Evolutionary conservation across 129 eudicot genomes (phyloP), one percentile per base, ranked within the genome.

Genomic region (Smallanthus sonchifolius): DNA sequence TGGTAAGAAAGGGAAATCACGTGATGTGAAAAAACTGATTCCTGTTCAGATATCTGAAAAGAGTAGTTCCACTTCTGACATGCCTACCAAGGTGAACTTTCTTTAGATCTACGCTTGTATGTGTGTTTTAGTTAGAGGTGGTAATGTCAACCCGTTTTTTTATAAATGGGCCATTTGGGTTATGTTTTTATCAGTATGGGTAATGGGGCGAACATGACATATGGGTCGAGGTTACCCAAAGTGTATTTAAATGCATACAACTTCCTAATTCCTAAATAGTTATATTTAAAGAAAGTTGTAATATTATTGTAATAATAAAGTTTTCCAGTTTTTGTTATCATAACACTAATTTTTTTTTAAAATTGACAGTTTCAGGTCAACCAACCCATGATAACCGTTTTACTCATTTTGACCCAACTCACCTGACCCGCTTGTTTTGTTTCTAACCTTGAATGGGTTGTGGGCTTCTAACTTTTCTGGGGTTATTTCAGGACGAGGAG

Each of bases 1-100:
- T 2, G 72, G 59, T 80, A 94, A 90, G 68, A 94, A 90, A 62
- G 95, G 98, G 75, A 88, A 86, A 69, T 67, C 74, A 9, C 88
- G 80, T 9, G 83, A 81, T 73, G 67, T 71, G 20, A 88, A 94
- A 77, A 86, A 75, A 76, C 47, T 34, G 35, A 74, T 82, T 78
- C 80, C 88, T 28, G 70, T 64, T 72, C 85, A 78, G 59, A 77
- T 65, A 69, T 77, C 87, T 77, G 56, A 49, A 2, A 63, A 60
- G 40, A 82, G 79, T 80, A 85, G 79, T 68, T 51, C 75, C n/a
- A 35, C 7, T 74, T 59, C 78, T 14, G 82, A 70, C 64, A 69
- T 80, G 72, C 64, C 81, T 69, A 17, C 81, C 20, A 78, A 94
- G 97, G 98, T 94, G 80, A 32, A 32, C 30, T 15, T 39, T 30